Evolutionary conservation across 768 basidiomycete genomes (phyloP).

Genomic region (Trichaptum fuscoviolaceum): DNA sequence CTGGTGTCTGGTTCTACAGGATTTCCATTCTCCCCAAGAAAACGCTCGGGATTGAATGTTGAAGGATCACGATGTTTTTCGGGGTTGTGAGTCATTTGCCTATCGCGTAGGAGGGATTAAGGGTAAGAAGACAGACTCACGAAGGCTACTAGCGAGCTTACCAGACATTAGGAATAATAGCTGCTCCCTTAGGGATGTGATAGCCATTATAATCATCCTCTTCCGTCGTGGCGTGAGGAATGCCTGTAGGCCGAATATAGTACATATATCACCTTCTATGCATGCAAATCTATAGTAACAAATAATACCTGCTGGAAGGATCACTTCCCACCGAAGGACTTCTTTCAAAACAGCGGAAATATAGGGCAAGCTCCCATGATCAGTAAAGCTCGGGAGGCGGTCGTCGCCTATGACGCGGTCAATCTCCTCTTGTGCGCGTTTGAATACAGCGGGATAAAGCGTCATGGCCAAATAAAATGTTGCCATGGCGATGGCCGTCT

Average conservation of each 20-base stretch:
- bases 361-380: constrained; percentile 29
- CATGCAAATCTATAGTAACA: not conserved
- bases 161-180: constrained; percentile 42
- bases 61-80: constrained; percentile 27
- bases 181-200: constrained; percentile 36
- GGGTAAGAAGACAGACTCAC: not conserved
- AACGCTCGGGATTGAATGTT: constrained; percentile 29
- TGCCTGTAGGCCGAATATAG: constrained; percentile 10
- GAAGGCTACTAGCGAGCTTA: constrained; percentile 5
- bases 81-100: constrained; percentile 28
- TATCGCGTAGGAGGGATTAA: constrained; percentile 2
- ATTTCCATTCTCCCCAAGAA: constrained; percentile 16
- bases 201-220: constrained; percentile 30
- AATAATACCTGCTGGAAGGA: constrained; percentile 14
- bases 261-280: not conserved
- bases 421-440: constrained; percentile 36
- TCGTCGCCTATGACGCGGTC: constrained; percentile 29
- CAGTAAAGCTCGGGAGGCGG: constrained; percentile 32
- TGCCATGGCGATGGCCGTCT: constrained; percentile 28
- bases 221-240: constrained; percentile 24
- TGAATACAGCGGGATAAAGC: constrained; percentile 29
- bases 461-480: constrained; percentile 37
- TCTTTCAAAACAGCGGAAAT: constrained; percentile 31
- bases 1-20: constrained; percentile 19
- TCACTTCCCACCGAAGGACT: constrained; percentile 20